A percentile compares a stretch with the other conserved stretches of the same genome.
These are phyloP conservation scores for Racocetra persica DNA, from an alignment of 371 early-diverging fungal species.

Conservation along the genomic window DNA sequence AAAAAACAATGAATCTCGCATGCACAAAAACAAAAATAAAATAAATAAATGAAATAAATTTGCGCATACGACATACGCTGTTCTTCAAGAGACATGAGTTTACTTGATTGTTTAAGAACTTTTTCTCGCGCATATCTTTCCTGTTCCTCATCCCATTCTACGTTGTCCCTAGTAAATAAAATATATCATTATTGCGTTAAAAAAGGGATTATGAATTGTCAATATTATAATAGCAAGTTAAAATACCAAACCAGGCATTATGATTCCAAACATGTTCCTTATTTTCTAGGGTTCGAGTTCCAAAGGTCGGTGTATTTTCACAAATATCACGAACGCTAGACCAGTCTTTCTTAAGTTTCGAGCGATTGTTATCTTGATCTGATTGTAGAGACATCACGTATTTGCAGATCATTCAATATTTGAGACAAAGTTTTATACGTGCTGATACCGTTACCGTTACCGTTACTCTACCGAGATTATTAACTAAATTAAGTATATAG, in stretches of 20 bases:
- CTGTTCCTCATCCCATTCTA: conserved; percentile 41
- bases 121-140: conserved; percentile 28
- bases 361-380: neutral
- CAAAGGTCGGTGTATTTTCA: neutral
- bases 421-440: no score
- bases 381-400: no score
- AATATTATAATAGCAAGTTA: neutral
- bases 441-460: no score
- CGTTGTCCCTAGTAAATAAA: conserved; percentile 30
- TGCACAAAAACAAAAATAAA: no score
- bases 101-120: conserved; percentile 23
- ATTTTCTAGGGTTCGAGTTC: conserved; percentile 34
- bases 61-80: conserved; percentile 18
- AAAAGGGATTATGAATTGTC: no score
- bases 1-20: neutral
- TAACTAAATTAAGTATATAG: no score
- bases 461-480: no score
- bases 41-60: no score
- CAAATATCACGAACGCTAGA: conserved; percentile 19
- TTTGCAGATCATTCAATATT: no score
- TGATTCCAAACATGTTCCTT: conserved; percentile 36
- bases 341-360: conserved; percentile 29
- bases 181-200: neutral
- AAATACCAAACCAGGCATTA: conserved; percentile 38
- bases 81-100: conserved; percentile 12